Evolutionary conservation across 2,329 filamentous ascomycete genomes (phyloP), one percentile per base, ranked within the genome.

Genomic region (Tolypocladium amazonense): DNA sequence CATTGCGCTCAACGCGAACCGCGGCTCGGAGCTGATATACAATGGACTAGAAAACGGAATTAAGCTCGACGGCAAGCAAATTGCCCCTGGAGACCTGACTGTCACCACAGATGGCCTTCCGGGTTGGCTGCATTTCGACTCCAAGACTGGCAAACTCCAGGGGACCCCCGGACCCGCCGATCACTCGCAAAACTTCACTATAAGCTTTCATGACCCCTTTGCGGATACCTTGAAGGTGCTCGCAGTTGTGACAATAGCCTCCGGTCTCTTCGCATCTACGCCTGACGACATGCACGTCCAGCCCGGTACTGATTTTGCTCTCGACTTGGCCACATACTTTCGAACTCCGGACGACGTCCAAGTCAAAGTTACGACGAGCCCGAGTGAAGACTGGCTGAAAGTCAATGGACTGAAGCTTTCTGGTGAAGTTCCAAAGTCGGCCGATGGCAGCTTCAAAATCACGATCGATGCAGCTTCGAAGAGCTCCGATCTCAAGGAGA

Each of bases 101-200:
- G 77, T 85, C 7, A 76, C 78, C 1, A 77, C 74, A 0, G 62
- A 81, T 0, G 73, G 80, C 33, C 70, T 85, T 15, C 90, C 91
- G 0, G 68, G 75, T 3, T 96, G 92, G 92, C 71, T 95, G 33
- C 75, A 75, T 0, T 82, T 94, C 58, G 79, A 94, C 66, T 74
- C 79, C 2, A 66, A 74, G 11, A 86, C 84, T 0, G 81, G 91
- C 69, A 75, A 74, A 0, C 72, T 96, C 8, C 79, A 74, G 38
- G 92, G 91, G 2, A 88, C 75, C 1, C 84, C 88, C 3, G 84
- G 86, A 0, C 67, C 76, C n/a, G 75, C 77, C 57, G 81, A 84
- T 4, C 76, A 77, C 56, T 82, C 85, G 4, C 77, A 81, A 35
- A 88, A 87, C 64, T 79, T 93, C 55, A 84, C 80, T 1, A 74